Evolutionary conservation across 352 stramenopile species (phyloP).

Genomic region (Halophytophthora batemanensis): DNA sequence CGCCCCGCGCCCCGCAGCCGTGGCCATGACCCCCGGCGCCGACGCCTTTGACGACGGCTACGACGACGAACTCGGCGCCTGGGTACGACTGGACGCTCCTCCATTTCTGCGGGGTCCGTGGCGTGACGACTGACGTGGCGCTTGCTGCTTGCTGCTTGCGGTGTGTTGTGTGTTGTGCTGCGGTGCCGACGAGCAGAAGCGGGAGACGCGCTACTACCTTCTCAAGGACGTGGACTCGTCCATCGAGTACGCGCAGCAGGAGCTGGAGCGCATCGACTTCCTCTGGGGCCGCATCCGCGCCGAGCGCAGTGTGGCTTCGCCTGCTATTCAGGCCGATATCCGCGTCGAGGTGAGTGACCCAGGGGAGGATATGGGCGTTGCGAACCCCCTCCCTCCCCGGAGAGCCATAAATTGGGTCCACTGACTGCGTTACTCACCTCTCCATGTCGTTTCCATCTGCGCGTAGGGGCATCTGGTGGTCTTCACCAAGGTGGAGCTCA

Average conservation of each 20-base stretch:
- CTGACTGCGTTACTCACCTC: not conserved
- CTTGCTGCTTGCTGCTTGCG: no score
- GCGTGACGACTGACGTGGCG: not conserved
- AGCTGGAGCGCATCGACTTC: slow-evolving; percentile 81
- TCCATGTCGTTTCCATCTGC: not conserved
- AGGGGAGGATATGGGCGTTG: no score
- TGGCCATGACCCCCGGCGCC: slow-evolving; percentile 8
- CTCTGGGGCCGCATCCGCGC: slow-evolving; percentile 79
- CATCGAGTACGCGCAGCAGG: slow-evolving; percentile 47
- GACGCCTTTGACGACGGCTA: slow-evolving; percentile 14
- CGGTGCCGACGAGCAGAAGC: slow-evolving; percentile 32
- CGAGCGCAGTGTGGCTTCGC: slow-evolving; percentile 36
- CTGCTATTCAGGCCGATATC: slow-evolving; percentile 63
- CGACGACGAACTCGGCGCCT: slow-evolving; percentile 40
- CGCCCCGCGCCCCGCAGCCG: slow-evolving; percentile 3
- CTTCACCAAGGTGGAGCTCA: slow-evolving; percentile 65
- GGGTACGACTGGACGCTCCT: slow-evolving; percentile 24
- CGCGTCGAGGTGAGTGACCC: slow-evolving; percentile 49
- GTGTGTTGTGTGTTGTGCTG: not conserved
- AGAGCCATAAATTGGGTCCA: no score
- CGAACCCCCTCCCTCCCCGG: no score
- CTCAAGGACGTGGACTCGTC: slow-evolving; percentile 52
- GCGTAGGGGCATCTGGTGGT: slow-evolving; percentile 69
- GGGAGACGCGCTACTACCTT: slow-evolving; percentile 57
- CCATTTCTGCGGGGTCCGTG: not conserved